Conservation (phyloP, 176 grass and related monocot genomes). For the Rhynchospora breviuscula region DNA sequence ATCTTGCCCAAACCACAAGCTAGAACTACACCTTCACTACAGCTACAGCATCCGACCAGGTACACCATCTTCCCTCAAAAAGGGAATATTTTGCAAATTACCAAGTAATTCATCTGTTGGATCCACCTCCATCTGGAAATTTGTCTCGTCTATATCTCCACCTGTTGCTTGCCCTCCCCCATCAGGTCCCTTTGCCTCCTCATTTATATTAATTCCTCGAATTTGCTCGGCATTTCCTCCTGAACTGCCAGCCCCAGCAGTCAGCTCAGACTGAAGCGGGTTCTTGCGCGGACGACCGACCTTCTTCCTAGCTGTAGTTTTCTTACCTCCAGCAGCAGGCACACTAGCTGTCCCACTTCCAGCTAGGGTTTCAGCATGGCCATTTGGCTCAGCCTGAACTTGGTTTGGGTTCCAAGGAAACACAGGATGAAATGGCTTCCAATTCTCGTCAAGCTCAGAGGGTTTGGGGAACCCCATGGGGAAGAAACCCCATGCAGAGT, state of each 20-base stretch:
- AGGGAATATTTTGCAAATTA: slow-evolving; percentile 85
- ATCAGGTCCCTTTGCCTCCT: slow-evolving; percentile 53
- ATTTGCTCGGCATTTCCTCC: not conserved
- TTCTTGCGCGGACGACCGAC: slow-evolving; percentile 44
- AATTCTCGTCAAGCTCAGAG: slow-evolving; percentile 53
- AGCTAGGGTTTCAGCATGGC: not conserved
- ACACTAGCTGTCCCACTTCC: slow-evolving; percentile 16
- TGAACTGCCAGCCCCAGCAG: slow-evolving; percentile 12
- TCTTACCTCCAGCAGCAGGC: slow-evolving; percentile 50
- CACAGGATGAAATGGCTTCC: slow-evolving; percentile 74
- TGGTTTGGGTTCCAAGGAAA: slow-evolving; percentile 39
- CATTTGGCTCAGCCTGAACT: slow-evolving; percentile 17
- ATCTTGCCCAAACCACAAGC: slow-evolving; percentile 27
- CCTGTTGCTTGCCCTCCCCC: slow-evolving; percentile 25
- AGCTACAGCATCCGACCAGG: slow-evolving; percentile 48
- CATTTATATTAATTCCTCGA: slow-evolving; percentile 91
- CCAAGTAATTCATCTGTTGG: slow-evolving; percentile 73
- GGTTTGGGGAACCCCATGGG: slow-evolving; percentile 70
- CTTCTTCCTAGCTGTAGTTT: slow-evolving; percentile 82
- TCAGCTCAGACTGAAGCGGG: slow-evolving; percentile 9
- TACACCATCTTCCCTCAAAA: slow-evolving; percentile 86
- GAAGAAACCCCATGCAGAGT: slow-evolving; percentile 86
- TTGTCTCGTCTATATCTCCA: slow-evolving; percentile 41
- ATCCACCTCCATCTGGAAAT: slow-evolving; percentile 83
- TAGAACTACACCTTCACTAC: not conserved